Base-by-base conservation (phyloP, 164 flowering plant genomes). In the Amborella trichopoda region DNA sequence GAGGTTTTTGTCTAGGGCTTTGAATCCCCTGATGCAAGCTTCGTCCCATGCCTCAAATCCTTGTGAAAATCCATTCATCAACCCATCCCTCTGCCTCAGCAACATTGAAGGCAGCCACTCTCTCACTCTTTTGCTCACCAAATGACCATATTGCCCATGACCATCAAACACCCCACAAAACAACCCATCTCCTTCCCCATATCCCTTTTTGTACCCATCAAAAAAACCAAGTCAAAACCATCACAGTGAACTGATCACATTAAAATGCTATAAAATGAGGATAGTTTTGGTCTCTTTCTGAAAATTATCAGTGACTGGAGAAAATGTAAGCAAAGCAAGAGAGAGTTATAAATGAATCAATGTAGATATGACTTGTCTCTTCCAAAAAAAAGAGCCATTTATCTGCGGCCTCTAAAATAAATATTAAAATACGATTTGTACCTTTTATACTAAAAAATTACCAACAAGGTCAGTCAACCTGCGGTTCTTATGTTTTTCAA, bases 141-240 rank as follows among this genome's bases (percentile, higher is more conserved):
- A n/a, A 40, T 80, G 91, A 2, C 97, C 97, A 60, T 78, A 66
- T 54, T 25, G 46, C 27, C 97, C 97, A 68, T 88, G 97, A 28
- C 94, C 94, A 64, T 84, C 97, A 60, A 83, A 87, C 4, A 87
- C 94, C 51, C 77, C 96, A 56, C 79, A 70, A 2, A 83, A 70
- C 1, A 46, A 63, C 63, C 82, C 81, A 44, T 60, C 76, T 62
- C 66, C 72, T 23, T 3, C 28, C 46, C 79, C 87, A 70, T 55
- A 87, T 2, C 78, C 90, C 96, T 86, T 56, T 16, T 48, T 52
- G 12, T n/a, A n/a, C n/a, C 43, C 3, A 12, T n/a, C n/a, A 22
- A 37, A 24, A 8, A 40, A 41, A 2, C 44, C 20, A 18, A 17
- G 3, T 36, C 17, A 39, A 18, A 10, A 2, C 10, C 1, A 19